Percentiles rank a stretch among this genome's conserved stretches.
Conservation (phyloP, 768 basidiomycete genomes). For the Artomyces pyxidatus region DNA sequence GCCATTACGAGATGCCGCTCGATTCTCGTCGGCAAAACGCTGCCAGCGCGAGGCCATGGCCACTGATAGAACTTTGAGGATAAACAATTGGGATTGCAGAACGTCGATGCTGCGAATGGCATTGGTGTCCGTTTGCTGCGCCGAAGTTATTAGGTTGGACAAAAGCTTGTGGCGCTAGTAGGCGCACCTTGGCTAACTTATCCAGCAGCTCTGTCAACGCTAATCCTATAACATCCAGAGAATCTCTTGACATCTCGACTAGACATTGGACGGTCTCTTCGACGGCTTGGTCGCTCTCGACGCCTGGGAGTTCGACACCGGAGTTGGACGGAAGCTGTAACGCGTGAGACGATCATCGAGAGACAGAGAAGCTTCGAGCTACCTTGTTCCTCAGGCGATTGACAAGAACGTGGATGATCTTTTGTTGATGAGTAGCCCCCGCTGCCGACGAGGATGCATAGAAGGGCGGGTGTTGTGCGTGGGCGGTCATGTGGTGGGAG, state of each 20-base stretch:
- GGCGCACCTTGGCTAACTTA: conserved; percentile 60
- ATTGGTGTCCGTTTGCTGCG: conserved; percentile 45
- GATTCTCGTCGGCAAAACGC: conserved; percentile 31
- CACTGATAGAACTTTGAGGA: conserved; percentile 73
- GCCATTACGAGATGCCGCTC: conserved; percentile 36
- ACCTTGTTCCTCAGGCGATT: conserved; percentile 79
- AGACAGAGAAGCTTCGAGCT: conserved; percentile 10
- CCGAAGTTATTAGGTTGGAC: too few relatives aligned
- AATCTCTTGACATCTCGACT: conserved; percentile 69
- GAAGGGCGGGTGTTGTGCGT: conserved; percentile 20
- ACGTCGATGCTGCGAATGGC: conserved; percentile 56
- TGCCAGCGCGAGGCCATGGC: conserved; percentile 76
- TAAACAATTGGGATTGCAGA: conserved; percentile 79
- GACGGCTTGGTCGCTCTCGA: conserved; percentile 71
- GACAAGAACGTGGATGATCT: conserved; percentile 73
- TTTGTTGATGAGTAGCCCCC: conserved; percentile 60
- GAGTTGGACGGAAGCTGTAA: conserved; percentile 87
- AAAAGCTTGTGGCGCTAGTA: conserved; percentile 5
- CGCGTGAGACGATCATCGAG: too few relatives aligned
- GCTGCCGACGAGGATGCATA: conserved; percentile 25
- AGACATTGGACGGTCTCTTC: conserved; percentile 72
- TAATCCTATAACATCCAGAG: conserved; percentile 73
- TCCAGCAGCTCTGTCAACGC: conserved; percentile 73
- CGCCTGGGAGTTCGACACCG: conserved; percentile 58
- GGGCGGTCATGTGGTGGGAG: conserved; percentile 26